Base-by-base conservation (phyloP, 208 protist species). In the Eutreptiella sp. region DNA sequence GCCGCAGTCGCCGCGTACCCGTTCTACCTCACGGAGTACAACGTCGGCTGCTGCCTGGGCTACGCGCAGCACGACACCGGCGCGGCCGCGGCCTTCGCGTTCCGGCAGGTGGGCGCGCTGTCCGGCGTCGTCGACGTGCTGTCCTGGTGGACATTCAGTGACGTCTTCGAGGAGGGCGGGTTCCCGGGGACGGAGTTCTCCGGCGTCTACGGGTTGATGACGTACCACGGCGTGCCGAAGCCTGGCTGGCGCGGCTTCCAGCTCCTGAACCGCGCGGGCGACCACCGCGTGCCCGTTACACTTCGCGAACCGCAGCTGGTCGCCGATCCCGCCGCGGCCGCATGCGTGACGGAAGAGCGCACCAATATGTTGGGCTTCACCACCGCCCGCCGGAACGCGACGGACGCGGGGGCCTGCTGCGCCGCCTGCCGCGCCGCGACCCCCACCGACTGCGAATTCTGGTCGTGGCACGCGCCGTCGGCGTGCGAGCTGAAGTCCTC, bases 131-230 rank as follows among this genome's bases (percentile, higher is more conserved):
- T 62, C 16, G 45, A 62, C 7, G 29, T 62, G 42, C 47, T 26
- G 16, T 31, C 9, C 42, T 62, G 47, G 42, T 62, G 55, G 55
- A 62, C 55, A 38, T 62, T 62, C 19, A 53, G 11, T 38, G 55
- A 62, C 23, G 11, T 62, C 0, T 62, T 62, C 48, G 55, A 62
- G 35, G 55, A 62, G 35, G 41, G 48, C 16, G 55, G 54, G 16
- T 41, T 41, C n/a, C n/a, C 16, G n/a, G 16, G 16, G 16, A n/a
- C 36, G n/a, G 16, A 41, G n/a, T 41, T 41, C n/a, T 41, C 36
- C 36, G 55, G 26, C 19, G 11, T 1, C 3, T 62, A 48, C 23
- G 55, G 55, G 7, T 48, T 62, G 55, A 46, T 53, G 55, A 53
- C 55, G 23, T 35, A 36, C 4, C 24, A 62, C 35, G 2, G 5